Percentiles rank a stretch among this genome's conserved stretches.
phyloP scores from a whole-genome alignment of 176 grass and related monocot genomes.

The Musa schizocarpa region DNA sequence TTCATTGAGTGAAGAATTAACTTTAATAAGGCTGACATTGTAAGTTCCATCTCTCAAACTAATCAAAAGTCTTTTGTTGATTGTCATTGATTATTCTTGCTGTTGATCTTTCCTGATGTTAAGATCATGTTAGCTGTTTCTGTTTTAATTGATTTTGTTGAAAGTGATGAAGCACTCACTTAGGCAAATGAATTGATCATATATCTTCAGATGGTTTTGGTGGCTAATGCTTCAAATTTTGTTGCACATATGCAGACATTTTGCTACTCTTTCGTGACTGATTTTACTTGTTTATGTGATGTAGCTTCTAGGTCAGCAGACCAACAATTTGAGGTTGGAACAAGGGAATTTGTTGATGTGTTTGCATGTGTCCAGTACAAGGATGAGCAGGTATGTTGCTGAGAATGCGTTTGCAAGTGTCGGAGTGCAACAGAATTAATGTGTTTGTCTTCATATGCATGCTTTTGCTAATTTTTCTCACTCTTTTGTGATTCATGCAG shows the following conservation, averaged over 20 bases:
- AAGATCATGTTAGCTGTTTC: no score
- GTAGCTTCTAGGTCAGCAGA: constrained; percentile 12
- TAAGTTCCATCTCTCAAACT: no score
- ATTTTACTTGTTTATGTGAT: neutral
- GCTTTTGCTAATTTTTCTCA: neutral
- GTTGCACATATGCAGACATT: neutral
- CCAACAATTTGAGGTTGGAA: constrained; percentile 16
- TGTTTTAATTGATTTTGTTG: no score
- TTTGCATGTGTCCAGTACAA: constrained; percentile 4
- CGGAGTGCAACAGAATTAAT: no score
- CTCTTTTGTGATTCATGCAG: neutral
- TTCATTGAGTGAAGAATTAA: no score
- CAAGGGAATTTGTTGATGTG: constrained; percentile 15
- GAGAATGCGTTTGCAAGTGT: neutral
- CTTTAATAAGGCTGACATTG: no score
- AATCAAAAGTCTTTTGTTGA: no score
- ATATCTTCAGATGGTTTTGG: no score
- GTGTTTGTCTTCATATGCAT: neutral
- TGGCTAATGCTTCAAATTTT: neutral
- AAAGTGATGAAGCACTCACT: no score
- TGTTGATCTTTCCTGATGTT: no score
- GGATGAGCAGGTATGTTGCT: constrained; percentile 15
- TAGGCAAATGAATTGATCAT: no score
- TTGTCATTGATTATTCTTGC: no score
- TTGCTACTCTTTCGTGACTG: neutral